A percentile compares a stretch with the other conserved stretches of the same genome.
Evolutionary conservation across 129 eudicot genomes (phyloP).

Genomic region (Calendula officinalis): DNA sequence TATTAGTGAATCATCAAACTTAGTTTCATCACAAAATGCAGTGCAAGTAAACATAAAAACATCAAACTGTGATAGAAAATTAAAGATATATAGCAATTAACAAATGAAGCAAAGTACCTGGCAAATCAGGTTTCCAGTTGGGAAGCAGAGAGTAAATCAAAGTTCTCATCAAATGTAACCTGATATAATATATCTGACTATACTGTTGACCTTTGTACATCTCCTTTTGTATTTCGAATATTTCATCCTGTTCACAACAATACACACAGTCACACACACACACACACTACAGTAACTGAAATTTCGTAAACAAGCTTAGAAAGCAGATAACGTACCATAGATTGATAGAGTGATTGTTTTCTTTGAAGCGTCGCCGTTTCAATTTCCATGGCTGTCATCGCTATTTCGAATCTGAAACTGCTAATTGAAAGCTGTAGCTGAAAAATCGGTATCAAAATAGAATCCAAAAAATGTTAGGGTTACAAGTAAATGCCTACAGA

Average conservation of each 20-base stretch:
- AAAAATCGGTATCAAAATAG: neutral
- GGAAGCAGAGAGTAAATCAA: conserved; percentile 84
- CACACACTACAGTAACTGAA: neutral
- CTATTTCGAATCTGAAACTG: conserved; percentile 34
- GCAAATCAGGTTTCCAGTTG: conserved; percentile 86
- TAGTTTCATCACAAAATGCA: conserved; percentile 1
- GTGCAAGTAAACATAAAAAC: neutral
- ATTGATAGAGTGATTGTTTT: conserved; percentile 55
- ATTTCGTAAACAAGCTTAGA: neutral
- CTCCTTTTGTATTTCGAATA: conserved; percentile 71
- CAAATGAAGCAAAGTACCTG: conserved; percentile 42
- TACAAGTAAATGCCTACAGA: too few species aligned
- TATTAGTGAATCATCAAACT: too few species aligned
- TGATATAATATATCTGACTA: conserved; percentile 80
- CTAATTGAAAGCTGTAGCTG: neutral
- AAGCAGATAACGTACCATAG: conserved; percentile 40
- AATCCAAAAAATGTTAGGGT: neutral
- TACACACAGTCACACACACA: neutral
- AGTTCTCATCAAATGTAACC: conserved; percentile 79
- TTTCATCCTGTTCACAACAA: conserved; percentile 49
- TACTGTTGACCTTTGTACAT: conserved; percentile 92
- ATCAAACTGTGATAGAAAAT: too few species aligned
- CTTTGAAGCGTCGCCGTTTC: conserved; percentile 46
- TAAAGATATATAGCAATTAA: neutral
- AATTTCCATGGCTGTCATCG: conserved; percentile 70